Percentiles rank a stretch among this genome's conserved stretches.
Conservation (phyloP, 2,329 filamentous ascomycete species). For the Fusarium multiceps region DNA sequence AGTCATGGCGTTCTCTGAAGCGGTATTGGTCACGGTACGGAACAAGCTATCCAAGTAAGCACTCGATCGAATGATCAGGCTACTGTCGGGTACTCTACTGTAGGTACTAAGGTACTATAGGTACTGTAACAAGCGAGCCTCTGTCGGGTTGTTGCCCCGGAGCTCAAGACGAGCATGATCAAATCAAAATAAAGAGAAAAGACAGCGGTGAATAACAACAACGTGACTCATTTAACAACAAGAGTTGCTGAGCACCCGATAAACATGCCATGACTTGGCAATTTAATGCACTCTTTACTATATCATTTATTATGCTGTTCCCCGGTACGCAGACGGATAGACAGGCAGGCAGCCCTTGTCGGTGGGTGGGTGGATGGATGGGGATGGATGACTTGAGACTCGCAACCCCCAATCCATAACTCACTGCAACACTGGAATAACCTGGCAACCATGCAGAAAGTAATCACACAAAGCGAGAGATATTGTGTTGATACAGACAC, state of each 20-base stretch:
- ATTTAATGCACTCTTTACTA: constrained; percentile 10
- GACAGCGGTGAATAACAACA: constrained; percentile 32
- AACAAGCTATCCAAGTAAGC: constrained; percentile 25
- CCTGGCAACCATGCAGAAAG: neutral
- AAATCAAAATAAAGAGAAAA: constrained; percentile 6
- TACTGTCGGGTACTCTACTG: neutral
- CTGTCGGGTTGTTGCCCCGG: neutral
- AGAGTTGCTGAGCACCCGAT: neutral
- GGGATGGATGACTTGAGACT: constrained; percentile 11
- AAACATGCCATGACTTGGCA: neutral
- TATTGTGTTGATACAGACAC: neutral
- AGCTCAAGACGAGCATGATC: constrained; percentile 1
- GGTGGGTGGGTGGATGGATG: neutral
- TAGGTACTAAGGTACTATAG: neutral
- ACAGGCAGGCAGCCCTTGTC: constrained; percentile 2
- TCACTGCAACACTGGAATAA: constrained; percentile 14
- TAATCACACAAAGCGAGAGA: constrained; percentile 1
- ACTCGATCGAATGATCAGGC: neutral
- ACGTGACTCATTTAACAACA: constrained; percentile 24
- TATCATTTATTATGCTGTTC: constrained; percentile 11
- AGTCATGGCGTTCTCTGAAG: constrained; percentile 4
- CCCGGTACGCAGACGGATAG: neutral
- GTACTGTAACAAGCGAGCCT: constrained; percentile 1
- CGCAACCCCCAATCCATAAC: constrained; percentile 14
- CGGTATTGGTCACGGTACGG: constrained; percentile 29